Percentiles rank a stretch among this genome's conserved stretches.
Evolutionary conservation across 352 stramenopile genomes (phyloP).

Genomic region (Elongisporangium prolatum): DNA sequence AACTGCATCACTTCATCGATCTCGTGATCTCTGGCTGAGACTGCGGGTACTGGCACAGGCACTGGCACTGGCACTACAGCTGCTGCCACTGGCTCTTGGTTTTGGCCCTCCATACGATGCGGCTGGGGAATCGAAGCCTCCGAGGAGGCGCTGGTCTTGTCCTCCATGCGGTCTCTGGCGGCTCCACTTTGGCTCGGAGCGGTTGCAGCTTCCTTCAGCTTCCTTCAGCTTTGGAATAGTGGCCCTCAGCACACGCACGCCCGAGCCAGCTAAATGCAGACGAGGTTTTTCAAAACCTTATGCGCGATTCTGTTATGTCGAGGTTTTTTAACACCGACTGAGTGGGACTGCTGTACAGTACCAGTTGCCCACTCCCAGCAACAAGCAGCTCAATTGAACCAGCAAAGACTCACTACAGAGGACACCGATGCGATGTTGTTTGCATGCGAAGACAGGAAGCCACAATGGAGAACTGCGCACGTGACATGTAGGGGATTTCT

Average conservation of each 20-base stretch:
- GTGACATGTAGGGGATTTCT: neutral
- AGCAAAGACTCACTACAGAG: neutral
- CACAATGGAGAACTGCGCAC: neutral
- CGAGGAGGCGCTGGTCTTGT: neutral
- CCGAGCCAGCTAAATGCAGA: neutral
- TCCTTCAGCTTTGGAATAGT: neutral
- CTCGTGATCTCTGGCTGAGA: conserved; percentile 46
- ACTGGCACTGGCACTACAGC: too few species aligned
- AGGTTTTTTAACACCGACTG: neutral
- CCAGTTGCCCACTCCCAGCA: neutral
- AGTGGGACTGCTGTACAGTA: neutral
- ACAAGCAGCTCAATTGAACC: too few species aligned
- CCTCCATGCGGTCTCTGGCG: neutral
- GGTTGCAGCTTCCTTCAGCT: neutral
- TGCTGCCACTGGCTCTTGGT: too few species aligned
- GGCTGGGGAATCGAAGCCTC: neutral
- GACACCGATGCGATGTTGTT: neutral
- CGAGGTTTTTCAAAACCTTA: neutral
- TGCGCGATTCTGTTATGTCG: neutral
- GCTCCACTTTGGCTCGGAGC: neutral
- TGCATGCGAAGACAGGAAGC: neutral
- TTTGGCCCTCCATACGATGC: neutral
- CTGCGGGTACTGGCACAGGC: neutral
- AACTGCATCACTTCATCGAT: conserved; percentile 89
- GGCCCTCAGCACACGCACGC: neutral